Percentiles rank a stretch among this genome's conserved stretches.
These are phyloP conservation scores for Chrysoporthe austroafricana DNA, from an alignment of 2,329 filamentous ascomycete genomes.

Conservation along the genomic window DNA sequence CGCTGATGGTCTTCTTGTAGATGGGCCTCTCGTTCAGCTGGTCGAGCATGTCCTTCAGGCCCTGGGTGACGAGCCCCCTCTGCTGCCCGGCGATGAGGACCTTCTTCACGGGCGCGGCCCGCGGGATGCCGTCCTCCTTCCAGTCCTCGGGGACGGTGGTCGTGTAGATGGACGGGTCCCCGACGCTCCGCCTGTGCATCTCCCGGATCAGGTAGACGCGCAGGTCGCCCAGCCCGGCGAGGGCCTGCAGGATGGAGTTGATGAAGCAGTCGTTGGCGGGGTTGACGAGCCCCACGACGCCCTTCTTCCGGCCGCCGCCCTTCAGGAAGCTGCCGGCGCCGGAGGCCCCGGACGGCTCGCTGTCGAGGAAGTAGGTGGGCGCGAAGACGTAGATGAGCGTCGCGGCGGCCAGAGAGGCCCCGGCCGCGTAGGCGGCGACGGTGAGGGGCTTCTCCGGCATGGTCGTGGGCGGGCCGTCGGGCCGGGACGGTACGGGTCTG, in stretches of 20 bases:
- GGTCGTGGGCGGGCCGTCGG: not conserved
- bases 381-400: conserved; percentile 97
- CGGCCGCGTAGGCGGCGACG: conserved; percentile 90
- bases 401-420: conserved; percentile 91
- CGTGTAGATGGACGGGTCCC: conserved; percentile 76
- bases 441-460: conserved; percentile 86
- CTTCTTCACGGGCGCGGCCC: conserved; percentile 36
- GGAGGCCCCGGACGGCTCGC: conserved; percentile 63
- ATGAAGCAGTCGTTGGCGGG: conserved; percentile 96
- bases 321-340: conserved; percentile 34
- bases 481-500: not conserved
- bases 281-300: conserved; percentile 86
- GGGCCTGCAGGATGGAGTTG: conserved; percentile 91
- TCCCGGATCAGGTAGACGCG: conserved; percentile 91
- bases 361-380: conserved; percentile 94
- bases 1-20: conserved; percentile 90
- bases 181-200: conserved; percentile 80
- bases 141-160: conserved; percentile 55
- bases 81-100: conserved; percentile 69
- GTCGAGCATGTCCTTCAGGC: conserved; percentile 91
- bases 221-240: conserved; percentile 87
- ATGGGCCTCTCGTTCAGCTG: conserved; percentile 91
- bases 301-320: conserved; percentile 67
- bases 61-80: conserved; percentile 79
- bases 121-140: conserved; percentile 11